Base-by-base conservation (phyloP, 306 rosid species). In the Astragalus membranaceus region DNA sequence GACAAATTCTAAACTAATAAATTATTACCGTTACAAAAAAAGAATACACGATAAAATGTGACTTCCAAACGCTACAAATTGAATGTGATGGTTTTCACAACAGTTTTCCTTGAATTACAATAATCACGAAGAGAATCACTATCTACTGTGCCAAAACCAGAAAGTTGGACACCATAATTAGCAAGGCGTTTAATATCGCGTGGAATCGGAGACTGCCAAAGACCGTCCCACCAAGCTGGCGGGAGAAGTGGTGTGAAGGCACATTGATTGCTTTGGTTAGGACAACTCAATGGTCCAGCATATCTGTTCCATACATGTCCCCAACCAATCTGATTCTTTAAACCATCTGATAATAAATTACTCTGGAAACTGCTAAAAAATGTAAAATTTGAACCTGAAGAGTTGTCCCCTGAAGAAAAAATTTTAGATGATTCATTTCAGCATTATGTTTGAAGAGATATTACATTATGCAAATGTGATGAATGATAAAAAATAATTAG, bases 291-390 rank as follows among this genome's bases (percentile, higher is more conserved):
- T 5, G 91, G 85, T 48, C 98, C 98, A 2, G 94, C 90, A 74
- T 80, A 93, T 78, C 98, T 81, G 88, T 90, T 93, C 98, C 98
- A 93, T 6, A 84, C 93, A 78, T 93, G 98, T 29, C 98, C 98
- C 98, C 98, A 93, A 46, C 98, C 98, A 42, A 90, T 76, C 76
- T 93, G 98, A 59, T 87, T 84, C 83, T 84, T 88, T 23, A 93
- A 73, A 61, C 98, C 98, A 1, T 86, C 88, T 15, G 72, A 78
- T 78, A 93, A 77, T 74, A 90, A 70, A 68, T 87, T 88, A 65
- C 96, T 54, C 43, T 93, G 98, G 82, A 88, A 90, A 78, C 97
- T 93, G 85, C 97, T 90, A 12, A 85, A 79, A 80, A 90, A 88
- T 36, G 83, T 48, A 84, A 90, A 90, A 14, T 75, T 82, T 23